Conservation (phyloP, 305 asterid species). For the Rubia occidens region DNA sequence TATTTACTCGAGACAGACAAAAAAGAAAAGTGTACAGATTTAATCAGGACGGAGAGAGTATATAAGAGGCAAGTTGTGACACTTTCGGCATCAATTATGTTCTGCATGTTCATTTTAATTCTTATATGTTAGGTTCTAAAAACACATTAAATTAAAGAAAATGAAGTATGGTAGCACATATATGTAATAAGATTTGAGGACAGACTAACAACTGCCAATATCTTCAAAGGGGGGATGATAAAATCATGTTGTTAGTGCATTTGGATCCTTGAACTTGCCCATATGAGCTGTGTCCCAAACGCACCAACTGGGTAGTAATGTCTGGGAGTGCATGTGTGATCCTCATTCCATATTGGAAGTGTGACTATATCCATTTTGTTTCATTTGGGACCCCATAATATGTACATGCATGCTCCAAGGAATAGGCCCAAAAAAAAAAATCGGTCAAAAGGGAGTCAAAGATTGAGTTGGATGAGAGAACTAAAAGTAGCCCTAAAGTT, state of each 20-base stretch:
- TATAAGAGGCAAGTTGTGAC: background rate
- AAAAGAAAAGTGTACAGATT: too few species aligned
- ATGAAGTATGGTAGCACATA: background rate
- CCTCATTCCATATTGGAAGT: constrained; percentile 22
- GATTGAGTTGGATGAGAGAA: constrained; percentile 27
- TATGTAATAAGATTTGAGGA: constrained; percentile 16
- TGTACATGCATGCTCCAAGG: constrained; percentile 60
- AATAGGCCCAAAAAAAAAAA: constrained; percentile 25
- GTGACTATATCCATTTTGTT: constrained; percentile 29
- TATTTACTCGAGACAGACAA: too few species aligned
- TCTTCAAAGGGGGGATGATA: constrained; percentile 25
- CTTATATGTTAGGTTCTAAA: background rate
- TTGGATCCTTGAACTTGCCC: constrained; percentile 56
- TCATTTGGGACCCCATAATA: constrained; percentile 26
- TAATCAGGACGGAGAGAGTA: background rate
- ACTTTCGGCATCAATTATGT: background rate
- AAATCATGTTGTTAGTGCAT: constrained; percentile 10
- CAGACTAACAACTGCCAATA: constrained; percentile 32
- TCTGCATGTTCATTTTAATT: background rate
- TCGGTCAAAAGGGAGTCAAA: constrained; percentile 46
- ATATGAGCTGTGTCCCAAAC: constrained; percentile 32
- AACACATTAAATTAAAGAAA: background rate
- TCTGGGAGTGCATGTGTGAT: constrained; percentile 19
- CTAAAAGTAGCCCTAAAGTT: constrained; percentile 27
- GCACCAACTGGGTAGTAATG: constrained; percentile 19